Evolutionary conservation across 1,284 basidiomycete genomes (phyloP).

Genomic region (Ceratorhiza oryzae-sativae): DNA sequence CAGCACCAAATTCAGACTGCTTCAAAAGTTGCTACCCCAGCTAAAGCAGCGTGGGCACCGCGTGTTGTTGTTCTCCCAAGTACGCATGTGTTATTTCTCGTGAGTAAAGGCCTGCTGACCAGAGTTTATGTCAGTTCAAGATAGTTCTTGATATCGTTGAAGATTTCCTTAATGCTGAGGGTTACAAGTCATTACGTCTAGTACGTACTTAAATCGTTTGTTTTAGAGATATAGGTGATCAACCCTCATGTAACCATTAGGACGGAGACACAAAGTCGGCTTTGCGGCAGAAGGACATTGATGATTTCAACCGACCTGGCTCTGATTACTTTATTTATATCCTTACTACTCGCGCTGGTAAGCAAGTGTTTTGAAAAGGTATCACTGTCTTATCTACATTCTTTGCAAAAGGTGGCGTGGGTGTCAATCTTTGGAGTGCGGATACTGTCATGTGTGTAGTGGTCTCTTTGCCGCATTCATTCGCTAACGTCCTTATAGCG

Average conservation of each 20-base stretch:
- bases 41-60: slow-evolving; percentile 91
- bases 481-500: not conserved
- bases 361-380: slow-evolving; percentile 65
- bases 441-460: slow-evolving; percentile 77
- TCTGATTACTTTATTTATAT: slow-evolving; percentile 92
- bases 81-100: slow-evolving; percentile 52
- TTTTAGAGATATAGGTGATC: not conserved
- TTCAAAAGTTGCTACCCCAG: slow-evolving; percentile 84
- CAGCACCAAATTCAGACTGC: slow-evolving; percentile 85
- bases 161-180: slow-evolving; percentile 84
- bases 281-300: slow-evolving; percentile 92
- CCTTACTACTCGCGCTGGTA: slow-evolving; percentile 92
- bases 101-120: not conserved
- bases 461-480: not conserved
- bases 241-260: slow-evolving; percentile 52
- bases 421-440: slow-evolving; percentile 58
- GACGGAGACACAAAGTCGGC: slow-evolving; percentile 90
- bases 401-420: slow-evolving; percentile 51
- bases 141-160: slow-evolving; percentile 91
- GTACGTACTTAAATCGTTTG: slow-evolving; percentile 56
- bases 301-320: slow-evolving; percentile 86
- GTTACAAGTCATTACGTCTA: slow-evolving; percentile 87
- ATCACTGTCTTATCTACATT: slow-evolving; percentile 43
- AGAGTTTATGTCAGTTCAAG: slow-evolving; percentile 69
- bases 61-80: slow-evolving; percentile 97